These are phyloP conservation scores for Tulasnella sp. DNA, from an alignment of 768 basidiomycete genomes.

Conservation along the genomic window DNA sequence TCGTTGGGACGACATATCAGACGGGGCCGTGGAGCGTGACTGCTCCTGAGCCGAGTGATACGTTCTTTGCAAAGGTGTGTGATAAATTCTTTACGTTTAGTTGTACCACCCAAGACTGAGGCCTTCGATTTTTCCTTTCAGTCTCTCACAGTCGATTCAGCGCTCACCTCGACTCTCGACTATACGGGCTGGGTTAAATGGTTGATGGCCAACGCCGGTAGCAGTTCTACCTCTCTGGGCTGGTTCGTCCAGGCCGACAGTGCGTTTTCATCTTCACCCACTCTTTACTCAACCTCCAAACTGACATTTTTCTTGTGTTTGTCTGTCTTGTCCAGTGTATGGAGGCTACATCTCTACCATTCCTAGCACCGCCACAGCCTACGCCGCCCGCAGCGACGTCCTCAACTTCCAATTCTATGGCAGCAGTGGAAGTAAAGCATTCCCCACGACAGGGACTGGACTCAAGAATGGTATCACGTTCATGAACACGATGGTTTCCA, in stretches of 20 bases:
- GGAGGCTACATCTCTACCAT: slow-evolving; percentile 38
- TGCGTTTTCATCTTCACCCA: background rate
- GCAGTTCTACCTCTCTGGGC: background rate
- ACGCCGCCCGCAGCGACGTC: slow-evolving; percentile 34
- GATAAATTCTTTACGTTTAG: background rate
- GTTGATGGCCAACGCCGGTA: background rate
- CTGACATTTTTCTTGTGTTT: background rate
- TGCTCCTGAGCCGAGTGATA: slow-evolving; percentile 18
- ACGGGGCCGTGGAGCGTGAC: slow-evolving; percentile 18
- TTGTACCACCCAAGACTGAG: slow-evolving; percentile 18
- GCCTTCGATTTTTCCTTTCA: background rate
- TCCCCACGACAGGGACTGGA: slow-evolving; percentile 34
- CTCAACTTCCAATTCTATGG: slow-evolving; percentile 45
- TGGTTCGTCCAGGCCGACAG: background rate
- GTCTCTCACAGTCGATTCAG: slow-evolving; percentile 24
- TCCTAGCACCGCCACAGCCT: slow-evolving; percentile 34
- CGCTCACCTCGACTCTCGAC: too few species aligned
- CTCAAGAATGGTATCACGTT: slow-evolving; percentile 33
- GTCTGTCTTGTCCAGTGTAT: slow-evolving; percentile 17
- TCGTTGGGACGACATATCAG: slow-evolving; percentile 12
- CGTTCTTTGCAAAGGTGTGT: slow-evolving; percentile 21
- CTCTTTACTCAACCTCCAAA: too few species aligned
- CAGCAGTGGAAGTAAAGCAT: slow-evolving; percentile 26
- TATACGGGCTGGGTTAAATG: too few species aligned
- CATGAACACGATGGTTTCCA: slow-evolving; percentile 31